Base-by-base conservation (phyloP, 371 early-diverging fungal genomes). In the Mucor piriformis region DNA sequence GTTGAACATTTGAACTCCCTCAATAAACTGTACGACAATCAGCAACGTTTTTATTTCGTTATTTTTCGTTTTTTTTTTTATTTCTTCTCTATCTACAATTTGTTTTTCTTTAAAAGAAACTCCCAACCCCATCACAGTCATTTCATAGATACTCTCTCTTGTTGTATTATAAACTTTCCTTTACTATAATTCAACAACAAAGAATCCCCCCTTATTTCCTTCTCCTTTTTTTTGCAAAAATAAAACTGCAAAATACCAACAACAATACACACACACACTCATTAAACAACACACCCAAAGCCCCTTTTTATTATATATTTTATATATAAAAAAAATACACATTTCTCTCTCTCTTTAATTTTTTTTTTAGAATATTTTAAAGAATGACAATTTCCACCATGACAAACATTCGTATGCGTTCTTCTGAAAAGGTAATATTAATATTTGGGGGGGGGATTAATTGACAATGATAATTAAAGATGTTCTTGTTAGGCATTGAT, bases 381-480 rank as follows among this genome's bases (percentile, higher is more conserved):
- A 54, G 44, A 63, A 64, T 64, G 64, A 63, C 64, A 40, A 58
- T 64, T 23, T 37, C 58, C 34, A 63, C 57, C 40, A 54, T 64
- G 20, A 46, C 58, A 27, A 43, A 52, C 27, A 63, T 51, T 23
- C 52, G 48, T 32, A 47, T 57, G 20, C 64, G 58, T 55, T 53
- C 58, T 32, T 63, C 53, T 51, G 54, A 57, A 57, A 57, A 63
- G 58, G 58, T 63, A 37, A 55, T 49, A 33, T 50, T 15, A 15
- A 48, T 48, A 20, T n/a, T n/a, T n/a, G n/a, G n/a, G n/a, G n/a
- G n/a, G n/a, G n/a, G 35, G 44, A 33, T 44, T 55, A 32, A 18
- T 33, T 15, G 11, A 46, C 37, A 40, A 29, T 6, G 33, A 38
- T 29, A 35, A 12, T n/a, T 15, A 10, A 13, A 34, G 6, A 24